Base-by-base conservation (phyloP, 129 eudicot species). In the Artemisia annua region DNA sequence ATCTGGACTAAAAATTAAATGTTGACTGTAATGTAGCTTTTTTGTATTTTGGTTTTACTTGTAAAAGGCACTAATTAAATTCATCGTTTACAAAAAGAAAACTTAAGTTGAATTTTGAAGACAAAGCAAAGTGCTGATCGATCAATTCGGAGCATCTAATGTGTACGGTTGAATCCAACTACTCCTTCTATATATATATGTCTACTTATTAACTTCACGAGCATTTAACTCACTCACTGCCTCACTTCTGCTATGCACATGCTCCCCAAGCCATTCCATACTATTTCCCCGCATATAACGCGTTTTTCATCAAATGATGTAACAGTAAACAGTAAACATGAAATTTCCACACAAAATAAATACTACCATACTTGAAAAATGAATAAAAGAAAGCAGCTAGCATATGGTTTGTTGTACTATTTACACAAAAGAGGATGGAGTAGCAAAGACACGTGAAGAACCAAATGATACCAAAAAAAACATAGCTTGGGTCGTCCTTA, bases 401-500 rank as follows among this genome's bases (percentile, higher is more conserved):
- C 30, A 2, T 24, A 26, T 26, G 3, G 35, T 30, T 30, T 30
- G 35, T 4, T 30, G 35, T 30, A 30, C 10, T 35, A 7, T 35
- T 5, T 30, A 35, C 44, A 35, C 44, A 35, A 35, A 52, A 30
- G n/a, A 52, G 0, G 49, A 70, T 30, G 28, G 5, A 67, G 65
- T 14, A 65, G 43, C n/a, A 64, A 17, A 64, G 43, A 64, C 69
- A 70, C 64, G 44, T 70, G 74, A 70, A 70, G 51, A 32, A 69
- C 26, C 50, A 30, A 69, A 30, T 28, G 18, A 3, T 50, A n/a
- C 61, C 61, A 69, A 52, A 63, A 63, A 32, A 63, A 63, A 6
- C 68, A 49, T 67, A 49, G 4, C 0, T 30, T 49, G 30, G 11
- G 15, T 44, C 71, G 12, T 11, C 57, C 57, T 18, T 61, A 20